Percentiles rank a stretch among this genome's conserved stretches.
These are phyloP conservation scores for Macrocystidia cucumis DNA, from an alignment of 1,284 basidiomycete species.

Conservation along the genomic window DNA sequence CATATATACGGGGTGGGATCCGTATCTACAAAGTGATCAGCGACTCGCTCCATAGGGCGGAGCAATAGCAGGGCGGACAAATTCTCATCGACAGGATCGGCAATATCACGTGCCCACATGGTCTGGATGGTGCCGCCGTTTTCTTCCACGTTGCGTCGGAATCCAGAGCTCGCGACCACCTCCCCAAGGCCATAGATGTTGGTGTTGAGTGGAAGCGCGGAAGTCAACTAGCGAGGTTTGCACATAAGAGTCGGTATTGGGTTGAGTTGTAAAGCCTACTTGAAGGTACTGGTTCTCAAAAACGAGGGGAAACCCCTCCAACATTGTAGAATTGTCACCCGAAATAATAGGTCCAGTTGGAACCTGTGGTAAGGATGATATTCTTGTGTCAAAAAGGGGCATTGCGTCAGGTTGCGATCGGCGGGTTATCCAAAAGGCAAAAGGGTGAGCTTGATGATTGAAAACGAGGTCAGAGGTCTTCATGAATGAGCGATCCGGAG, in stretches of 20 bases:
- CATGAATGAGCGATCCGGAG: conserved; percentile 25
- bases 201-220: conserved; percentile 52
- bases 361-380: conserved; percentile 43
- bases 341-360: conserved; percentile 44
- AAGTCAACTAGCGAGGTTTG: conserved; percentile 54
- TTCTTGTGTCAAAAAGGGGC: conserved; percentile 72
- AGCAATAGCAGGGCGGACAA: conserved; percentile 38
- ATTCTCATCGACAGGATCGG: conserved; percentile 54
- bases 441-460: conserved; percentile 58
- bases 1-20: conserved; percentile 61
- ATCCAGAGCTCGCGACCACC: conserved; percentile 58
- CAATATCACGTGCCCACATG: conserved; percentile 59
- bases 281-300: conserved; percentile 57
- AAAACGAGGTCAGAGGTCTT: conserved; percentile 53
- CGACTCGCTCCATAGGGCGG: background rate
- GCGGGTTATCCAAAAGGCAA: conserved; percentile 75
- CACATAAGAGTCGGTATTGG: background rate
- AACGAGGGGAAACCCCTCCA: conserved; percentile 58
- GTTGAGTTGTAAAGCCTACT: conserved; percentile 11
- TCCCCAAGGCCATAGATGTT: conserved; percentile 81
- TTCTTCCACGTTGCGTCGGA: conserved; percentile 51
- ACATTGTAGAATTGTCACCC: conserved; percentile 38
- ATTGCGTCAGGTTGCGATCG: conserved; percentile 44
- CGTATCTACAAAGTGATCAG: conserved; percentile 44
- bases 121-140: conserved; percentile 61